Base-by-base conservation (phyloP, 495 filamentous ascomycete species). In the Viridothelium virens region DNA sequence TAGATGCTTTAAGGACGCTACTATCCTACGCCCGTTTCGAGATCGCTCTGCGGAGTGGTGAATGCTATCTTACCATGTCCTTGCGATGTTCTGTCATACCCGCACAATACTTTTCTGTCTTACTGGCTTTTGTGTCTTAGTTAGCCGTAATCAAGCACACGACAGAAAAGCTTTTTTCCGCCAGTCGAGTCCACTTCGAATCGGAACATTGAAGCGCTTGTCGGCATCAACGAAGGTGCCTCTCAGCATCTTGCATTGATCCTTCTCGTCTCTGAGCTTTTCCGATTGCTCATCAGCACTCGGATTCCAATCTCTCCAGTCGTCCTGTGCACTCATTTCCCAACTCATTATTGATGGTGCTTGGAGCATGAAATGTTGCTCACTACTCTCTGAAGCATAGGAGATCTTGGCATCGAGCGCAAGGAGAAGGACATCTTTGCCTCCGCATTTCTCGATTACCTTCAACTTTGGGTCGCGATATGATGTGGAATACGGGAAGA, bases 101-200 rank as follows among this genome's bases (percentile, higher is more conserved):
- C 25, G 25, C 25, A 25, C 25, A 25, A 25, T 25, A 25, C 25
- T 25, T 25, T 25, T 25, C 25, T 25, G 25, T 25, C 25, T 25
- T 25, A 25, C 25, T 25, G 25, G 25, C 25, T 25, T 25, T 25
- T 25, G 25, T 25, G 25, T 25, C 25, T 25, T 25, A 25, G 25
- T 25, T 25, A 25, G 25, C 25, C 25, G 25, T 44, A 36, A 36
- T 67, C 44, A 63, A 63, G 38, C 56, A 61, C 62, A 68, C 33
- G 61, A 56, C 38, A 66, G 37, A 34, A 66, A 66, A 31, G 65
- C 65, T 37, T 62, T 62, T 39, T 48, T 39, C 36, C 56, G 62
- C 65, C 65, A 66, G 31, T 66, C 59, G 10, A 66, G 47, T 18
- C 65, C 65, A 48, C 65, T 66, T 63, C 65, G 44, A 6, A 66